Evolutionary conservation across 441 rosid genomes (phyloP), one percentile per base, ranked within the genome.

Genomic region (Rhodomyrtus psidioides): DNA sequence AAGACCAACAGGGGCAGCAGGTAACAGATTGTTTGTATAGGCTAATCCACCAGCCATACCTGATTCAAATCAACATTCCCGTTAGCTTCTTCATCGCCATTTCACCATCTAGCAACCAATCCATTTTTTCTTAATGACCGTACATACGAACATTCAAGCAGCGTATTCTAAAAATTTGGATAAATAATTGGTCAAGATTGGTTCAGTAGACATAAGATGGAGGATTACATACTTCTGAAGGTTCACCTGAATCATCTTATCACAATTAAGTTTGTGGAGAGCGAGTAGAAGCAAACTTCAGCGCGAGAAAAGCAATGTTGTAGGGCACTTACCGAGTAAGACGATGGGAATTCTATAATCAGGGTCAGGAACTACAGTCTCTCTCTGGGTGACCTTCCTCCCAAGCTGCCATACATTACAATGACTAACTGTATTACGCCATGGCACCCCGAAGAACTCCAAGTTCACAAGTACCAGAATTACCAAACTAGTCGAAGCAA

Each of bases 1-100:
- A 19, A 95, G 91, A 83, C 96, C 96, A 87, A 89, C 88, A 26
- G 94, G 95, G 58, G 95, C 96, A 81, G 97, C 94, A 85, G 95
- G 92, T 84, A 94, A 89, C 55, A 93, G 88, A 91, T 93, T 95
- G 85, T 95, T 88, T 28, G 94, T 83, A 84, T 94, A 95, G 82
- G 92, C 92, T 84, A 95, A 89, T 19, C 95, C 95, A 87, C 95
- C 94, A 56, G 95, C 93, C 83, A 92, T 7, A 85, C 96, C 95
- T 95, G 94, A 84, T 90, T 87, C 87, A 88, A 39, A 56, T 17
- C 81, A 83, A 39, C 82, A 34, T 28, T 55, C 30, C 44, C 27
- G 55, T 30, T 42, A 75, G 46, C 57, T 26, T 85, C 82, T 51
- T 21, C 46, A n/a, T 70, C 5, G 23, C 51, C 59, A 55, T 39